Conservation (phyloP, 129 eudicot species). For the Pittosporum tobira region DNA sequence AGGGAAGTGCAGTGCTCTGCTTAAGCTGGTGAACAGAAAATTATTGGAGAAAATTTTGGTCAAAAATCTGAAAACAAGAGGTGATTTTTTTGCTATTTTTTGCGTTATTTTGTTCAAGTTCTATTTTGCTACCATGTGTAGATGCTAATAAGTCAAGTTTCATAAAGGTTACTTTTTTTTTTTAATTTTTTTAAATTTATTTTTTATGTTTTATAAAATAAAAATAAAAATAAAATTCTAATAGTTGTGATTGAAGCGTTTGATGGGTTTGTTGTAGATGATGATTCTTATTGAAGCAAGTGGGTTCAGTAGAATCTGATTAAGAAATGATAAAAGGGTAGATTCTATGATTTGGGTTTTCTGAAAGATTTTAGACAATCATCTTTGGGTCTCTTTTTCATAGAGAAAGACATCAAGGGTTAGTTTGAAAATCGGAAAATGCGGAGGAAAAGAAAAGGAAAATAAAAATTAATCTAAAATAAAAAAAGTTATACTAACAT, state of each 20-base stretch:
- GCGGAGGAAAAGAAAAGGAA: too few species aligned
- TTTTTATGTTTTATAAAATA: too few species aligned
- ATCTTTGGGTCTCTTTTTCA: too few species aligned
- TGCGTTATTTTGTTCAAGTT: background rate
- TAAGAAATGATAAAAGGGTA: background rate
- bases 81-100: background rate
- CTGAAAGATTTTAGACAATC: background rate
- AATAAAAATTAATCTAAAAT: too few species aligned
- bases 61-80: background rate
- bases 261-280: background rate
- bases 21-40: background rate
- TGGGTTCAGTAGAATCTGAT: background rate
- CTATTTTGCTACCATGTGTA: background rate
- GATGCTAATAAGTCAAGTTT: background rate
- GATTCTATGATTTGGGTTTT: background rate
- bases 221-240: too few species aligned
- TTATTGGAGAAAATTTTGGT: slow-evolving; percentile 2
- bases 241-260: background rate
- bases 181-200: background rate
- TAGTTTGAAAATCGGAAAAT: too few species aligned
- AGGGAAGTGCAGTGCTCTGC: background rate
- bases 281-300: background rate
- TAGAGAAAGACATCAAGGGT: too few species aligned
- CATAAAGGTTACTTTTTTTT: background rate
- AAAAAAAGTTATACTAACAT: too few species aligned